phyloP scores from a whole-genome alignment of 306 rosid genomes.

The Quercus glauca region DNA sequence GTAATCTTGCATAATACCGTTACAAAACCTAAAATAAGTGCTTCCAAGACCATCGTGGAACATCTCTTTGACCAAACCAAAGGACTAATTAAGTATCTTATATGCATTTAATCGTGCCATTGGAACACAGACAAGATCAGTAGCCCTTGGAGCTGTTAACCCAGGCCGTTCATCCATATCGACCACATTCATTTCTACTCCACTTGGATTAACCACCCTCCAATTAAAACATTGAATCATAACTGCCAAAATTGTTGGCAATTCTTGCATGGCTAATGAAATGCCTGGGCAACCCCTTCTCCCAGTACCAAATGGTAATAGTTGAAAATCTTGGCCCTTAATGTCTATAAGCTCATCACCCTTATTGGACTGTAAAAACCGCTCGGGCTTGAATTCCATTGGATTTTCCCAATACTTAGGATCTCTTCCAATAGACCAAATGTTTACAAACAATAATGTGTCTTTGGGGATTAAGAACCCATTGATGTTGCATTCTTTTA shows the following conservation, averaged over 20 bases:
- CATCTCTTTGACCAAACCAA: too few species aligned
- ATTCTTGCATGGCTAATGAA: constrained; percentile 37
- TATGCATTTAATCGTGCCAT: constrained; percentile 2
- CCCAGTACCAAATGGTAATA: constrained; percentile 57
- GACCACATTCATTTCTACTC: constrained; percentile 14
- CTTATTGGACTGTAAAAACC: too few species aligned
- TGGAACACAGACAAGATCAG: constrained; percentile 40
- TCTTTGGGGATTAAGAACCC: constrained; percentile 35
- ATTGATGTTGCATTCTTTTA: constrained; percentile 25
- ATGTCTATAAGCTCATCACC: background rate
- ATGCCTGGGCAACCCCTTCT: constrained; percentile 55
- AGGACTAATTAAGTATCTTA: too few species aligned
- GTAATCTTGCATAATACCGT: too few species aligned
- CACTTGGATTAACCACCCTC: constrained; percentile 16
- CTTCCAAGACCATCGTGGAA: too few species aligned
- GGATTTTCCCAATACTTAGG: constrained; percentile 45
- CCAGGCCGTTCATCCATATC: constrained; percentile 44
- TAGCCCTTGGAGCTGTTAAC: constrained; percentile 35
- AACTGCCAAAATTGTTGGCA: constrained; percentile 39
- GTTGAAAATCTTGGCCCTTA: constrained; percentile 32
- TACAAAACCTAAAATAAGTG: too few species aligned
- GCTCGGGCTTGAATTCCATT: too few species aligned
- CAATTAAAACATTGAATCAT: constrained; percentile 52
- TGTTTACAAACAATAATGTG: constrained; percentile 35
- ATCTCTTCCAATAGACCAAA: constrained; percentile 53